Evolutionary conservation across 2,329 filamentous ascomycete genomes (phyloP), one percentile per base, ranked within the genome.

Genomic region (Parastagonospora avenae): DNA sequence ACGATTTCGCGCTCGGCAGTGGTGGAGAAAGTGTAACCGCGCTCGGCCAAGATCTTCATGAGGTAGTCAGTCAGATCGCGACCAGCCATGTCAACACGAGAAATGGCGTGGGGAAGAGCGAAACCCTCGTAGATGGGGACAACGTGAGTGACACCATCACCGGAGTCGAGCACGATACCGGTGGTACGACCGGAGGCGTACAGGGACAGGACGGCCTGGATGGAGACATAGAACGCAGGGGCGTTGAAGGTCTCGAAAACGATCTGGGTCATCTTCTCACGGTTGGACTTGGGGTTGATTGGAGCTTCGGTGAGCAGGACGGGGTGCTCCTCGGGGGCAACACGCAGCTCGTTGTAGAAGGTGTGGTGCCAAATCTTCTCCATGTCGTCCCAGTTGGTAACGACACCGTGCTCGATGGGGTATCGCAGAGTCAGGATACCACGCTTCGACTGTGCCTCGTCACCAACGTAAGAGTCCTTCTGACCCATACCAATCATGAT

Each of bases 401-500:
- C 94, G 74, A 99, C 94, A 94, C 94, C 94, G 88, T 99, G 94
- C 87, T 99, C 94, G 79, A 99, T 99, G 77, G 94, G 94, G 84
- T 99, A 99, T 85, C 94, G 89, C 78, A 99, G 87, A 63, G 93
- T 97, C 73, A 99, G 88, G 83, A 99, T 97, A 96, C 94, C 94
- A 94, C 94, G 93, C 92, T 99, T 99, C 79, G 94, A 99, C 86
- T 99, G 94, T 83, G 94, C 94, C 86, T 99, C 94, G 83, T 99
- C 94, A 86, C 94, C 94, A 73, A 99, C 94, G 78, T 99, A 99
- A 62, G 94, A 97, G 87, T 99, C 94, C 86, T 99, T 99, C 84
- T 97, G 94, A 74, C 94, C 94, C 94, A 99, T 99, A 87, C 94
- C 94, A 80, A 99, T 97, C 94, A 99, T 99, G 85, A 99, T 97